Evolutionary conservation across 2,329 filamentous ascomycete species (phyloP).

Genomic region (Phialophora macrospora): DNA sequence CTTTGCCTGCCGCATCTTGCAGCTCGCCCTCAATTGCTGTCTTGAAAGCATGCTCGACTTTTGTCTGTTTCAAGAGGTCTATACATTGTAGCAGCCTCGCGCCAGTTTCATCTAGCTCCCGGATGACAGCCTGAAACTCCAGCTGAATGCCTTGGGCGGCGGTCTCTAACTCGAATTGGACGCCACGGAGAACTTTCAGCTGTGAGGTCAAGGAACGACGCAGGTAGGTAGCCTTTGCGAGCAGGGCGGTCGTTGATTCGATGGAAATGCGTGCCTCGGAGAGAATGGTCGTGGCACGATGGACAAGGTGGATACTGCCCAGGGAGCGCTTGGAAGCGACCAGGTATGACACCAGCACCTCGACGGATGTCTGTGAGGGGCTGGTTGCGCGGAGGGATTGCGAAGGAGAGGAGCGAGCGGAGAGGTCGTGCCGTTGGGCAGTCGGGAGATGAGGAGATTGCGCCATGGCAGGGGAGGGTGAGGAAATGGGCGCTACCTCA

Average conservation of each 20-base stretch:
- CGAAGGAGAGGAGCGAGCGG: constrained; percentile 30
- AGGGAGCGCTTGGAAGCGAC: constrained; percentile 86
- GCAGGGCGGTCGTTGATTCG: constrained; percentile 76
- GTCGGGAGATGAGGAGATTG: constrained; percentile 29
- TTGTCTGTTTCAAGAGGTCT: constrained; percentile 60
- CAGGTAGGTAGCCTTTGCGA: constrained; percentile 71
- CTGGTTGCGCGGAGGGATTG: constrained; percentile 26
- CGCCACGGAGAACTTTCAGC: constrained; percentile 50
- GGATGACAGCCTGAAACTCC: constrained; percentile 56
- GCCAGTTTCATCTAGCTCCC: constrained; percentile 64
- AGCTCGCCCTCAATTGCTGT: background rate
- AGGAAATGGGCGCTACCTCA: constrained; percentile 21
- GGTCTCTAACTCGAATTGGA: constrained; percentile 52
- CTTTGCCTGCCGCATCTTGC: constrained; percentile 46
- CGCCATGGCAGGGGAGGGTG: constrained; percentile 33
- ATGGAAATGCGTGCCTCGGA: constrained; percentile 74
- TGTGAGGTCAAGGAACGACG: constrained; percentile 62
- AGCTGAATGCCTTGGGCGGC: constrained; percentile 49
- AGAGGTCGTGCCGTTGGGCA: constrained; percentile 24
- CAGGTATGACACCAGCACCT: constrained; percentile 81
- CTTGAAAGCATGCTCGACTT: constrained; percentile 63
- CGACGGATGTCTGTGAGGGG: constrained; percentile 52
- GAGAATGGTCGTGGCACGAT: constrained; percentile 85
- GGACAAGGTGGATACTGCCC: constrained; percentile 79
- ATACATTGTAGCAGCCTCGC: constrained; percentile 62